Base-by-base conservation (phyloP, 495 filamentous ascomycete genomes). In the Astrothelium subdiscretum region DNA sequence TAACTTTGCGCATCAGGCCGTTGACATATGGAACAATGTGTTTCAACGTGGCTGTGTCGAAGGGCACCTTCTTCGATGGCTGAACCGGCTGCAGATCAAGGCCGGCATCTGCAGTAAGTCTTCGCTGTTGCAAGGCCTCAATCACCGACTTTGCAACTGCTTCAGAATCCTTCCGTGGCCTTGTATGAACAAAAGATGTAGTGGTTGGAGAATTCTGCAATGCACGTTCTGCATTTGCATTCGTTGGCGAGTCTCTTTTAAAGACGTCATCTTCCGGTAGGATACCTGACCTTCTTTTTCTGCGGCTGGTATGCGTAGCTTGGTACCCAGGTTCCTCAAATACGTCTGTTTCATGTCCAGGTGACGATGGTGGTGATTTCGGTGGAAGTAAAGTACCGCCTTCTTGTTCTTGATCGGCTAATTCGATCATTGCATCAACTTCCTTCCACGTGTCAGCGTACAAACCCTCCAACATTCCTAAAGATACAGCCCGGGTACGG, bases 31-130 rank as follows among this genome's bases (percentile, higher is more conserved):
- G 85, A 20, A 97, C 91, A 57, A 97, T 79, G 71, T 92, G 89
- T 63, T 86, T 85, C 24, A 97, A 83, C 62, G 89, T 95, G 32
- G 87, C 90, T 11, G 91, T 96, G 70, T 96, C 91, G 66, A 97
- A 97, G 15, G 89, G 89, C 32, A 96, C 84, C 72, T 95, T 95
- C 64, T 87, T 87, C 48, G 83, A 74, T 12, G 83, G 73, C 20
- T 80, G 72, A 52, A 76, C 73, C 10, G 76, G 68, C 22, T 77
- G 66, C 20, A 78, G 32, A 72, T 59, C 42, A 79, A 63, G 51
- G 74, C 72, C 13, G 20, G 48, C 6, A 15, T 29, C 76, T 77
- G 32, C 80, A 81, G 67, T 85, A 82, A 64, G 88, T 81, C 72
- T 91, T 54, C 24, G 20, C 8, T 54, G 48, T 5, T 20, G 86